Percentiles rank a stretch among this genome's conserved stretches.
Evolutionary conservation across 805 yeast genomes (phyloP).

Genomic region (Saccharomyces paradoxus): DNA sequence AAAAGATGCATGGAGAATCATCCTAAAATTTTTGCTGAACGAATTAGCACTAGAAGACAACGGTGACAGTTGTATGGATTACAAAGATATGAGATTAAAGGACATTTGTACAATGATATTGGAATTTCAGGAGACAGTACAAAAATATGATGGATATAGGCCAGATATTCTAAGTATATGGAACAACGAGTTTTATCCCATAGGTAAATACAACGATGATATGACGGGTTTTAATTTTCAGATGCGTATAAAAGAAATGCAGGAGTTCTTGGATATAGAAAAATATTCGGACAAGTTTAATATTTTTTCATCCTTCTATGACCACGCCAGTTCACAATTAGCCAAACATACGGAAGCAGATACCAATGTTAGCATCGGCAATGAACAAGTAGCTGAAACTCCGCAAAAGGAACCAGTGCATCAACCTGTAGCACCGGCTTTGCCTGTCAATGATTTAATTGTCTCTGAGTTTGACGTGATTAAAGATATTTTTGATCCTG

Average conservation of each 20-base stretch:
- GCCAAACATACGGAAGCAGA: conserved; percentile 9
- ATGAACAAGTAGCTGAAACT: not conserved
- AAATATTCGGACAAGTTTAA: conserved; percentile 10
- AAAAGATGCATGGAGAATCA: conserved; percentile 22
- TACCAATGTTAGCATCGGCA: conserved; percentile 1
- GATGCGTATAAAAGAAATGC: conserved; percentile 11
- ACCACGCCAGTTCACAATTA: conserved; percentile 16
- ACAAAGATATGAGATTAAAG: conserved; percentile 2
- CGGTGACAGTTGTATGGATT: conserved; percentile 1
- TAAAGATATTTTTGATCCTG: conserved; percentile 23
- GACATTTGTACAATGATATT: conserved; percentile 2
- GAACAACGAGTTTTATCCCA: conserved; percentile 15
- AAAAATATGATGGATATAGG: conserved; percentile 1
- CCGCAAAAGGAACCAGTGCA: not conserved
- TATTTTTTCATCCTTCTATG: conserved; percentile 23
- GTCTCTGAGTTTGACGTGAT: conserved; percentile 9
- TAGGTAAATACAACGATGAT: conserved; percentile 7
- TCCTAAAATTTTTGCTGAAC: conserved; percentile 17
- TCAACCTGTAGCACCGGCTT: not conserved
- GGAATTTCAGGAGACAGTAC: not conserved
- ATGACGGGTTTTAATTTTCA: conserved; percentile 7
- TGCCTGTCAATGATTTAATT: not conserved
- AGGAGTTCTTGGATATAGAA: conserved; percentile 9
- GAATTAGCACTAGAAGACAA: conserved; percentile 10
- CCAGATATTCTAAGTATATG: conserved; percentile 11